Evolutionary conservation across 495 filamentous ascomycete genomes (phyloP), one percentile per base, ranked within the genome.

Genomic region (Xylaria acuta): DNA sequence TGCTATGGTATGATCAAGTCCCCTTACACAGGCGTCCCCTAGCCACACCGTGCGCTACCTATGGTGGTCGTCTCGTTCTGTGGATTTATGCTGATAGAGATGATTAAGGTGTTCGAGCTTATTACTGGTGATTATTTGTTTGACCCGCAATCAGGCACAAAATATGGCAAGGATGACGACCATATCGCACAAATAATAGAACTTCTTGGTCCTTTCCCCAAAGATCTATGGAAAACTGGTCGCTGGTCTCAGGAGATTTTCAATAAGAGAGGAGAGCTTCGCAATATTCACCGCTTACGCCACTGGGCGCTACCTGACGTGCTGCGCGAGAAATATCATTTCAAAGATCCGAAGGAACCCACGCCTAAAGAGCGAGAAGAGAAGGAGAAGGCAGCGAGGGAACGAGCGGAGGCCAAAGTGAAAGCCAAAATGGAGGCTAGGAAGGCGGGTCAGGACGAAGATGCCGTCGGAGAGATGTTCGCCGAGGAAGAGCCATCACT

Each of bases 191-290:
- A 99, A 80, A 98, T 99, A 77, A 98, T 99, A 81, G 96, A 99
- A 80, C 90, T 99, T 41, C 89, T 99, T 11, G 96, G 96, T 27
- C 90, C 90, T 25, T 98, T 99, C 80, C 95, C 96, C 58, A 96
- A 96, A 77, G 91, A 93, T 4, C 89, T 98, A 34, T 97, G 92
- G 78, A 86, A 96, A 56, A 90, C 91, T 1, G 96, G 96, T 51
- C 97, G 97, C 82, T 99, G 96, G 96, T 94, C 92, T 9, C 95
- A 98, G 80, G 97, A 98, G 79, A 99, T 99, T 74, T 99, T 99
- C 87, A 97, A 97, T 80, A 90, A 96, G 75, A 97, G 97, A 80
- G 96, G 96, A 69, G 96, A 99, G 79, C 89, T 99, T 3, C 92
- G 97, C 51, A 98, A 99, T 81, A 99, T 99, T 80, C 96, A 98